Evolutionary conservation across 345 rosid genomes (phyloP).

Genomic region (Cochlearia excelsa): DNA sequence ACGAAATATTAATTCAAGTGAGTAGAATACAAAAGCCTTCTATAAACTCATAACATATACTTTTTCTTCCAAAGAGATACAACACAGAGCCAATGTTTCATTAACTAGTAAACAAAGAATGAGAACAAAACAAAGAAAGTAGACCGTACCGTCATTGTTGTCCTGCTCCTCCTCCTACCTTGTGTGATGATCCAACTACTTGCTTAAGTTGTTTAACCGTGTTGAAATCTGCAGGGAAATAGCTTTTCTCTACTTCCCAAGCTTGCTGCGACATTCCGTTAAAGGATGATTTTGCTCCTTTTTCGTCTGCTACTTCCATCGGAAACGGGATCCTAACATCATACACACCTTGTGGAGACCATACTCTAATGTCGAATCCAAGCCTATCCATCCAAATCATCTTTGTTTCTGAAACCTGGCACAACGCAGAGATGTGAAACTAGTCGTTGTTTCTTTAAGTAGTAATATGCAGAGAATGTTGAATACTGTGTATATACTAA

Average conservation of each 20-base stretch:
- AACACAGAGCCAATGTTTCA: neutral
- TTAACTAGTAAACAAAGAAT: constrained; percentile 14
- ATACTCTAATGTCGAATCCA: constrained; percentile 74
- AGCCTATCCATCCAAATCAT: constrained; percentile 89
- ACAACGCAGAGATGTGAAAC: constrained; percentile 4
- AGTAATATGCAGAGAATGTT: constrained; percentile 2
- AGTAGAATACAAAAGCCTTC: too few relatives aligned
- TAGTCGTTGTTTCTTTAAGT: neutral
- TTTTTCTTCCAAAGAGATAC: neutral
- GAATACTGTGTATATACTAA: constrained; percentile 27
- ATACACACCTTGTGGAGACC: constrained; percentile 48
- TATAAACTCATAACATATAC: too few relatives aligned
- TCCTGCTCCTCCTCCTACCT: constrained; percentile 4
- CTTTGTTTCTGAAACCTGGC: constrained; percentile 72
- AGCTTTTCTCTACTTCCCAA: constrained; percentile 91
- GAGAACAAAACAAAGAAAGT: neutral
- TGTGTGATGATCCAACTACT: constrained; percentile 34
- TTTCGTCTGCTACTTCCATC: constrained; percentile 72
- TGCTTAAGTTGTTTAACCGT: constrained; percentile 70
- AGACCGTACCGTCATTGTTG: too few relatives aligned
- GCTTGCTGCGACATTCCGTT: constrained; percentile 93
- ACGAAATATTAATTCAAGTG: too few relatives aligned
- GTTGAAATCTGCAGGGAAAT: constrained; percentile 44
- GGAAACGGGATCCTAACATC: constrained; percentile 92
- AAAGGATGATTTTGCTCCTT: constrained; percentile 85